Evolutionary conservation across 2,329 filamentous ascomycete genomes (phyloP).

Genomic region (Aspergillus luchuensis): DNA sequence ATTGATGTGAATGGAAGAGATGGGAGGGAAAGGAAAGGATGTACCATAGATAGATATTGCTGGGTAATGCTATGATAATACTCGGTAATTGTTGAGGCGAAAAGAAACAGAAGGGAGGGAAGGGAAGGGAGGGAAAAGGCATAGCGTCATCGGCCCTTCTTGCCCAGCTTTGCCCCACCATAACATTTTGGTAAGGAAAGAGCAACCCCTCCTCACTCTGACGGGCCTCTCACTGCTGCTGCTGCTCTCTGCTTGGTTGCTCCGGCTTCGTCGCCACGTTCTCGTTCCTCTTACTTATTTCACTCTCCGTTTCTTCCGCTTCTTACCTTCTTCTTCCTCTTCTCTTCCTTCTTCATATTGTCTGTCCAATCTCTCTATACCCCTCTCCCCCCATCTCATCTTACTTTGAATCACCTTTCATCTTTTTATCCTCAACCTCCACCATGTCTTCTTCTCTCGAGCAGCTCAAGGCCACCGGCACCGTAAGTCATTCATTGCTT

Average conservation of each 20-base stretch:
- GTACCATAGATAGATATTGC: not conserved
- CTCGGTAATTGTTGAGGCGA: not conserved
- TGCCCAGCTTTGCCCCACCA: too few relatives aligned
- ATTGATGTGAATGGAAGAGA: not conserved
- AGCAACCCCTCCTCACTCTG: constrained; percentile 21
- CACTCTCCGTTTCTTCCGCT: constrained; percentile 12
- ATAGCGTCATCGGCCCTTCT: constrained; percentile 24
- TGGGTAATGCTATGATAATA: not conserved
- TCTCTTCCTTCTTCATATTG: constrained; percentile 12
- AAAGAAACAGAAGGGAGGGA: too few relatives aligned
- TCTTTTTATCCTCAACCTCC: constrained; percentile 14
- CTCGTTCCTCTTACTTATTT: constrained; percentile 1
- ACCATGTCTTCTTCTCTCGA: constrained; percentile 87
- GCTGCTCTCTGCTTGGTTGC: not conserved
- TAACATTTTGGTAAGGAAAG: too few relatives aligned
- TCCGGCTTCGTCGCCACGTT: not conserved
- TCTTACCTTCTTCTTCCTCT: constrained; percentile 23
- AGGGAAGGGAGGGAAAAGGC: not conserved
- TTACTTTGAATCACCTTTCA: constrained; percentile 10
- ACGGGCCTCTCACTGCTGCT: not conserved
- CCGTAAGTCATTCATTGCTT: constrained; percentile 63
- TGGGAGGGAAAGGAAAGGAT: not conserved
- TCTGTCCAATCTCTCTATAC: constrained; percentile 9
- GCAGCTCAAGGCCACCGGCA: constrained; percentile 95
- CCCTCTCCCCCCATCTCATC: constrained; percentile 11